A percentile compares a stretch with the other conserved stretches of the same genome.
phyloP scores from a whole-genome alignment of 805 yeast species.

The Nakazawaea ishiwadae region DNA sequence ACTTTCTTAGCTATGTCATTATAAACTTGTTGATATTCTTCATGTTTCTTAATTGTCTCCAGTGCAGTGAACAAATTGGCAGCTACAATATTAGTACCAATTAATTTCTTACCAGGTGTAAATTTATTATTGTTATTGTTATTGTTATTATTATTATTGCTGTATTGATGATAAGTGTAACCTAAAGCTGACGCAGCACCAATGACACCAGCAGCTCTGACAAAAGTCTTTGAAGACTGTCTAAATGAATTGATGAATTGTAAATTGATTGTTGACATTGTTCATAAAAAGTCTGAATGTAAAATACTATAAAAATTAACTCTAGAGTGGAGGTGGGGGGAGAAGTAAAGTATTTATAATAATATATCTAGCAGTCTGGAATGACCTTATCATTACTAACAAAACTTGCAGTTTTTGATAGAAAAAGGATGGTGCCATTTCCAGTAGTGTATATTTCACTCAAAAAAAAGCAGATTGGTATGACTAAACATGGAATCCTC shows the following conservation, averaged over 20 bases:
- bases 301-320: no score
- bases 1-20: constrained; percentile 66
- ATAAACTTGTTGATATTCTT: constrained; percentile 63
- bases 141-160: background rate
- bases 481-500: background rate
- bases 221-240: background rate
- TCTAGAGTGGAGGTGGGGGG: background rate
- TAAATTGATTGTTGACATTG: background rate
- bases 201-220: background rate
- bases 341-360: background rate
- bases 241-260: background rate
- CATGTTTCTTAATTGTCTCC: constrained; percentile 23
- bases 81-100: constrained; percentile 1
- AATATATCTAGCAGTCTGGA: constrained; percentile 1
- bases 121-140: background rate
- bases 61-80: background rate
- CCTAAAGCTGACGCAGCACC: constrained; percentile 6
- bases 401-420: no score
- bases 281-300: background rate
- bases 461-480: no score
- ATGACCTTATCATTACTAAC: constrained; percentile 1
- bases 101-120: constrained; percentile 9
- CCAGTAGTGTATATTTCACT: background rate
- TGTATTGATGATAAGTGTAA: background rate
- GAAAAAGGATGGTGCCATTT: no score